Base-by-base conservation (phyloP, 1,139 yeast species). In the Candida buenavistaensis region DNA sequence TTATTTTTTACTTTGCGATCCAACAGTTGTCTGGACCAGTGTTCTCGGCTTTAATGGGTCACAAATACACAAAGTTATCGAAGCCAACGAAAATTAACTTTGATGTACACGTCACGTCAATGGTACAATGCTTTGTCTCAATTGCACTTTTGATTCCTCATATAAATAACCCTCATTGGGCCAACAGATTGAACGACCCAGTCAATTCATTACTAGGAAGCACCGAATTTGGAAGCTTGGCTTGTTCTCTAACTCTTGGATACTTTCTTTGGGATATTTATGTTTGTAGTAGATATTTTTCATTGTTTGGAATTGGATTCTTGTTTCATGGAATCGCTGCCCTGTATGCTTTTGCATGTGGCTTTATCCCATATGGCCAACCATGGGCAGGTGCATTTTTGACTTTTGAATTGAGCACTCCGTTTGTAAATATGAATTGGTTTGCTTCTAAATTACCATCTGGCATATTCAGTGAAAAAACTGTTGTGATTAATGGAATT, bases 351-450 rank as follows among this genome's bases (percentile, higher is more conserved):
- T 89, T 86, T 55, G 60, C 64, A 17, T 77, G 82, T 14, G 55
- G 78, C 38, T 63, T 71, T 32, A 38, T 47, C 7, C 80, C 80
- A 10, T 75, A 65, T 50, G 69, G 75, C 45, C 64, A 78, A 38
- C 94, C 96, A 13, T 88, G 87, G 75, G 75, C 87, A 44, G 94
- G 96, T 1, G 78, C 82, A 7, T 92, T 92, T 60, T 70, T 92
- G 50, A 52, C 88, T 41, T 92, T 92, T 63, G 98, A 92, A 62
- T 71, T 85, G 39, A 86, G 96, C 14, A 92, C 97, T 6, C 97
- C 98, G 9, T 90, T 90, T 55, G 80, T 92, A 39, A 90, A 92
- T 62, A 59, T 89, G 45, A 84, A 95, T 62, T 90, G 97, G 97
- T 82, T 86, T 55, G 86, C 92, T 2, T 66, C 85, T 35, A 82